Percentiles rank a stretch among this genome's conserved stretches.
Evolutionary conservation across 2,329 filamentous ascomycete species (phyloP).

Genomic region (Sporothrix protearum): DNA sequence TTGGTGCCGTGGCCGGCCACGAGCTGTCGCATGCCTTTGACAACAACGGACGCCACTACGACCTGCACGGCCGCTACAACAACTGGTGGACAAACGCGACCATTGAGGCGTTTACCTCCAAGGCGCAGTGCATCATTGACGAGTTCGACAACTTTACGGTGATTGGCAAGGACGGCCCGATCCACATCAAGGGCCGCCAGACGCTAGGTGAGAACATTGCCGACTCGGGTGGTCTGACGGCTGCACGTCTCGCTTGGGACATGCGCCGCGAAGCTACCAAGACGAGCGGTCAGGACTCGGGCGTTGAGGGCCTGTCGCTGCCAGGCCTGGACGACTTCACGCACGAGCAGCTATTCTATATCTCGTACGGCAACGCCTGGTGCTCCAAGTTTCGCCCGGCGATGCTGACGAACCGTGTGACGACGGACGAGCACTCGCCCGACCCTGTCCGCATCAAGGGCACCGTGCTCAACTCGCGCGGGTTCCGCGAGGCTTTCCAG

Average conservation of each 20-base stretch:
- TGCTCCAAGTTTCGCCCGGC: constrained; percentile 62
- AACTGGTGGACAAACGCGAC: constrained; percentile 65
- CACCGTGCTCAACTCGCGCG: constrained; percentile 63
- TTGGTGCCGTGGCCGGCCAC: constrained; percentile 64
- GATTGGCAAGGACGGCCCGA: constrained; percentile 51
- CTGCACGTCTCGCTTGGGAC: constrained; percentile 64
- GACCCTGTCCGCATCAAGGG: constrained; percentile 59
- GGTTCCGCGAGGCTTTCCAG: constrained; percentile 64
- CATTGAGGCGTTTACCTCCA: constrained; percentile 54
- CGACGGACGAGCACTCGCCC: constrained; percentile 63
- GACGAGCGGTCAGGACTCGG: not conserved
- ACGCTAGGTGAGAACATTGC: constrained; percentile 70
- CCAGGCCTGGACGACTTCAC: constrained; percentile 60
- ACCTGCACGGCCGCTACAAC: constrained; percentile 61
- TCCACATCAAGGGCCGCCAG: constrained; percentile 60
- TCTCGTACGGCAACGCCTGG: constrained; percentile 63
- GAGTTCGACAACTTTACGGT: constrained; percentile 63
- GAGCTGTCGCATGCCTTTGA: constrained; percentile 70
- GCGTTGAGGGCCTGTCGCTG: constrained; percentile 37
- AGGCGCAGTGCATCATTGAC: constrained; percentile 63
- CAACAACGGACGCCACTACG: constrained; percentile 60
- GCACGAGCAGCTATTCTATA: constrained; percentile 67
- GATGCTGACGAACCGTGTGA: constrained; percentile 54
- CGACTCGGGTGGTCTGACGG: constrained; percentile 63
- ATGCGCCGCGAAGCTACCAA: constrained; percentile 43